Evolutionary conservation across 2,329 filamentous ascomycete species (phyloP), one percentile per base, ranked within the genome.

Genomic region (Sporothrix pseudoabietina): DNA sequence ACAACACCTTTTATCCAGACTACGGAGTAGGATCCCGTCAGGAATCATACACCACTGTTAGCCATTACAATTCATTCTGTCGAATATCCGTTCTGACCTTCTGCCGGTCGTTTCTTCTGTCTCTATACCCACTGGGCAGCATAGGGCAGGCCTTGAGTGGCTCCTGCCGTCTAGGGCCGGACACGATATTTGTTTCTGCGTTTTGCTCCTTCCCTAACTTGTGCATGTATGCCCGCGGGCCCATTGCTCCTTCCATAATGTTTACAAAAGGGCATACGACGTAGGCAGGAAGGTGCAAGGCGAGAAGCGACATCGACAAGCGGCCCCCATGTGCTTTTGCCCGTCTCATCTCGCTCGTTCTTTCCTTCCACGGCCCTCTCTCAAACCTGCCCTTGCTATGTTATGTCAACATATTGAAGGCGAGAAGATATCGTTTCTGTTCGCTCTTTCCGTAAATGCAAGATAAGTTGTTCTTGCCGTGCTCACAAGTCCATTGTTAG

Each of bases 81-180:
- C 26, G 26, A 26, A 1, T 26, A 26, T 26, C 26, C 26, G 26
- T 26, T 26, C 26, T 26, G 26, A 26, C 26, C 26, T 26, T 26
- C 26, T 26, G 26, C 2, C 2, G 26, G 26, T 26, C 2, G 26
- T 26, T 26, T 26, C 26, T 26, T 26, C 26, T 26, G 26, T 26
- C 26, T 26, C 26, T 26, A 26, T 26, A 26, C 26, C 26, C 26
- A 26, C 26, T 26, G 26, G 26, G 26, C 26, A 26, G 1, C 26
- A 2, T 26, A 54, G 70, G n/a, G 35, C 57, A 65, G 70, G 70
- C 57, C 54, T 32, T 55, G 12, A 49, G 54, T 71, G 39, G 69
- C 55, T 71, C 69, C 41, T 71, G 55, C 55, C 69, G 30, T 54
- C 69, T 22, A 61, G 69, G 69, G 69, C 49, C 41, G 55, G 57